A percentile compares a stretch with the other conserved stretches of the same genome.
phyloP scores from a whole-genome alignment of 495 filamentous ascomycete genomes.

The Tuber magnatum region DNA sequence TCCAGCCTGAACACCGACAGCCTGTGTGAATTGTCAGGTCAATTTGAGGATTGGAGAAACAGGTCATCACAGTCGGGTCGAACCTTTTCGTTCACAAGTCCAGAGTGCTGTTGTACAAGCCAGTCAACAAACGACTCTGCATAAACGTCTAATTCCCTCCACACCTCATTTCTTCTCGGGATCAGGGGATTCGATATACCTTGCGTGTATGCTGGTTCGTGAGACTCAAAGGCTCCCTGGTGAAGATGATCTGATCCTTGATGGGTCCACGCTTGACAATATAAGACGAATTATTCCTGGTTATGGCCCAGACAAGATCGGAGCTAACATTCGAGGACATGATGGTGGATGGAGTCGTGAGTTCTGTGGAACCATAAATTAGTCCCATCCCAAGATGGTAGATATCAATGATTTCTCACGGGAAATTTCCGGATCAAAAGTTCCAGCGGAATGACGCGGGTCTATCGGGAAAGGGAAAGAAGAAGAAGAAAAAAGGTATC shows the following conservation, averaged over 20 bases:
- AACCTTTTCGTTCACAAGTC: constrained; percentile 91
- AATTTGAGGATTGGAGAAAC: not conserved
- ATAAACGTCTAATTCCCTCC: not conserved
- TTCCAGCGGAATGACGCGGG: not conserved
- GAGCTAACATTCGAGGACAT: constrained; percentile 35
- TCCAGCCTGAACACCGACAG: constrained; percentile 62
- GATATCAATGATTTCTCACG: constrained; percentile 1
- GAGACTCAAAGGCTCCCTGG: constrained; percentile 85
- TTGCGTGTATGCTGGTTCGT: constrained; percentile 84
- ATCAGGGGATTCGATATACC: constrained; percentile 48
- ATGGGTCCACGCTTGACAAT: constrained; percentile 74
- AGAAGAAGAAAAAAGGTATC: not conserved
- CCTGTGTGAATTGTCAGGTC: constrained; percentile 50
- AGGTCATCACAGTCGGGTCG: constrained; percentile 19
- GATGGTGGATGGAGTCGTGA: not conserved
- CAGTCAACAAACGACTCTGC: constrained; percentile 38
- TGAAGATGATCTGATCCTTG: constrained; percentile 74
- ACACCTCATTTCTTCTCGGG: not conserved
- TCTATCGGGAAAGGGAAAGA: not conserved
- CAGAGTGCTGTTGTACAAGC: constrained; percentile 59
- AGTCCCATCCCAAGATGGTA: constrained; percentile 4
- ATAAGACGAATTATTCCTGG: constrained; percentile 46
- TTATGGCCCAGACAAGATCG: constrained; percentile 37
- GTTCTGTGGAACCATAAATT: constrained; percentile 4
- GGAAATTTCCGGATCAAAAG: constrained; percentile 4